Evolutionary conservation across 768 basidiomycete species (phyloP).

Genomic region (Fistulinella prunicolor): DNA sequence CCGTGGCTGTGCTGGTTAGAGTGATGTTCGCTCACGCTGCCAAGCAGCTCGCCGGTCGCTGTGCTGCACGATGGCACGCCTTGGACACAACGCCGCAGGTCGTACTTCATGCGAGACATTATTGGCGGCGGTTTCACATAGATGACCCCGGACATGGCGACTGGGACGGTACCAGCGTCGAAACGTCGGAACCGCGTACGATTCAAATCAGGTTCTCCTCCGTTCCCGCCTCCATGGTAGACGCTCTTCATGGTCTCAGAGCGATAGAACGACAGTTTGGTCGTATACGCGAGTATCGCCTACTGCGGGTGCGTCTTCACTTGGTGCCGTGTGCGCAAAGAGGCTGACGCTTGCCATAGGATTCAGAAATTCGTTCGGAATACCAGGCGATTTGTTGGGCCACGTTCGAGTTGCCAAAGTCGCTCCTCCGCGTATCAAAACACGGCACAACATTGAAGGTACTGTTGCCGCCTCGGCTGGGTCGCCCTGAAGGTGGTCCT

Average conservation of each 20-base stretch:
- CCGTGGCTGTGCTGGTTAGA: conserved; percentile 14
- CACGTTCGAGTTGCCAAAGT: conserved; percentile 44
- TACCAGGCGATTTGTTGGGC: conserved; percentile 45
- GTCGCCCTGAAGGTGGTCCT: conserved; percentile 30
- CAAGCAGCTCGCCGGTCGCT: conserved; percentile 8
- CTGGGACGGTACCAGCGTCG: conserved; percentile 6
- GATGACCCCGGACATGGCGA: conserved; percentile 23
- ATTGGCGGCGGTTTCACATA: conserved; percentile 18
- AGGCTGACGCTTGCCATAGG: conserved; percentile 33
- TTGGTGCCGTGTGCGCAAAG: background rate
- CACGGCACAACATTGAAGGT: conserved; percentile 32
- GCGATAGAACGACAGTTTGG: conserved; percentile 57
- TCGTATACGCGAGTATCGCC: conserved; percentile 41
- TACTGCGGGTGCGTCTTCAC: conserved; percentile 37
- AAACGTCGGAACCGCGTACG: conserved; percentile 21
- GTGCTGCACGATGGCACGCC: conserved; percentile 4
- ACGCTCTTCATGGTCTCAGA: conserved; percentile 51
- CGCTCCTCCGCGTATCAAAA: conserved; percentile 35
- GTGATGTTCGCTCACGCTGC: conserved; percentile 17
- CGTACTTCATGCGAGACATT: background rate
- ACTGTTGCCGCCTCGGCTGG: conserved; percentile 22
- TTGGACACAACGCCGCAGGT: background rate
- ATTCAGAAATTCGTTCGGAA: conserved; percentile 41
- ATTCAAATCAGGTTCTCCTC: conserved; percentile 41
- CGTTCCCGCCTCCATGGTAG: conserved; percentile 43